phyloP scores from a whole-genome alignment of 139 green algal genomes.

The Picochlorum costavermella region DNA sequence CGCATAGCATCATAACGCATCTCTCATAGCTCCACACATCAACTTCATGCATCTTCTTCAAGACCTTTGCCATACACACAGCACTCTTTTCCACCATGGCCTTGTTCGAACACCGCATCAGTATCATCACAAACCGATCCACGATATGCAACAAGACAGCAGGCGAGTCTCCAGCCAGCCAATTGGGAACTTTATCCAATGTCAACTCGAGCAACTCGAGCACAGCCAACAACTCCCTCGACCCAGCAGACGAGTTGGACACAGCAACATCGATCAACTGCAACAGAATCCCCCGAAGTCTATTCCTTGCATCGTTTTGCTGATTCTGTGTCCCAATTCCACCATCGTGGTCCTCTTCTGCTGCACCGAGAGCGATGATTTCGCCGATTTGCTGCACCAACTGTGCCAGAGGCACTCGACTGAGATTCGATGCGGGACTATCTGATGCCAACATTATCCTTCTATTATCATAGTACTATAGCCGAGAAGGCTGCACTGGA shows the following conservation, averaged over 20 bases:
- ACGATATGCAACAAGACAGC: background rate
- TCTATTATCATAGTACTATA: too few relatives aligned
- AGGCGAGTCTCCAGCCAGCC: background rate
- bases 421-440: background rate
- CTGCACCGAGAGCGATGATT: constrained; percentile 19
- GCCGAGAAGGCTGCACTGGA: too few relatives aligned
- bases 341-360: background rate
- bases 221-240: constrained; percentile 1
- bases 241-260: background rate
- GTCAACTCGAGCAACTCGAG: background rate
- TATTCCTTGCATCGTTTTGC: background rate
- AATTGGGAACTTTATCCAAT: background rate
- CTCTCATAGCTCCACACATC: background rate
- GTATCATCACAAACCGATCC: background rate
- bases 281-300: background rate
- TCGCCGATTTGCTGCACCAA: constrained; percentile 28
- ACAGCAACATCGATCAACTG: constrained; percentile 3
- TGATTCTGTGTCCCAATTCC: background rate
- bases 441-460: background rate
- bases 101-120: background rate
- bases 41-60: background rate
- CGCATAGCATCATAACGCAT: too few relatives aligned
- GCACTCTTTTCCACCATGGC: too few relatives aligned
- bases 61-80: background rate
- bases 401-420: background rate